Base-by-base conservation (phyloP, 306 rosid genomes). In the Inga leiocalycina region DNA sequence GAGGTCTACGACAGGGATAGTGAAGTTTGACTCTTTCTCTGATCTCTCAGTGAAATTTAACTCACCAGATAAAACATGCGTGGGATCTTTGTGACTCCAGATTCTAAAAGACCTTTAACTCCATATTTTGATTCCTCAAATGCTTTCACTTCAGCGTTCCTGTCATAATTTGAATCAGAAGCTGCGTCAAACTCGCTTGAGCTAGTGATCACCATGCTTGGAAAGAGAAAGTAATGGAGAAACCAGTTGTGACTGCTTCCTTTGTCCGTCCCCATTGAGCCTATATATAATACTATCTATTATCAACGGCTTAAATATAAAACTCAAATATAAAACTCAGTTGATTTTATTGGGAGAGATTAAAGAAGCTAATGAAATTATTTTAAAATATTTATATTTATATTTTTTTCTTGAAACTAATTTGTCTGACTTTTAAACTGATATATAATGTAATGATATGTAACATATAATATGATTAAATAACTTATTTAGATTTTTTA, bases 61-160 rank as follows among this genome's bases (percentile, higher is more conserved):
- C 11, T 54, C 32, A 0, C 49, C 77, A 27, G 65, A 17, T 77
- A 32, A 19, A 87, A 87, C 59, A 87, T 87, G 1, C 62, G 61
- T 4, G 90, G 90, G 15, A 87, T 15, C 46, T 84, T 79, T 1
- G 75, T 71, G 27, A 84, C 56, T 27, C 84, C 84, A 11, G 74
- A 43, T 32, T 87, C 88, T 9, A 4, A 52, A 1, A 84, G 54
- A 41, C 88, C 90, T 34, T 79, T 87, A 3, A 87, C 90, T 7
- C 90, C 83, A 27, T 76, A 27, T 72, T 79, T 87, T 39, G 83
- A 75, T 27, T 87, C 83, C 10, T 82, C 88, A 54, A 87, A 87
- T 19, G 82, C 80, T 46, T 79, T 75, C 30, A 3, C 76, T 54
- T 87, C 82, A 35, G 74, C 82, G 16, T 44, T 19, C 15, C 78